These are phyloP conservation scores for Sedum album DNA, from an alignment of 164 flowering plant genomes.

Conservation along the genomic window DNA sequence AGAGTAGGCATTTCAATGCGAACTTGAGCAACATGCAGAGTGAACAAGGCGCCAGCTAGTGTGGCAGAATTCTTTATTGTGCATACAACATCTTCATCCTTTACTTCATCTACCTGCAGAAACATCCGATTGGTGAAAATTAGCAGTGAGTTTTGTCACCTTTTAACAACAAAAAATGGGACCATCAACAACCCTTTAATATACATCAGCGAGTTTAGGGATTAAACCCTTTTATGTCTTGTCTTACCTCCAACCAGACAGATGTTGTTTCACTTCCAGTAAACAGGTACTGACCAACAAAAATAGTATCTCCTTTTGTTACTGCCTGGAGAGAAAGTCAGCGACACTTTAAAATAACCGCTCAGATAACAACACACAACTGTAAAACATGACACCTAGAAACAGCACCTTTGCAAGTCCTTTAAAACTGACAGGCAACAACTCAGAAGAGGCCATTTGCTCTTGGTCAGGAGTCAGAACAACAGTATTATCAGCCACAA, in stretches of 20 bases:
- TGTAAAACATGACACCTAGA: background rate
- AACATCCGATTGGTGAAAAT: conserved; percentile 4
- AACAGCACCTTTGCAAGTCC: conserved; percentile 62
- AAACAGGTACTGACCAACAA: conserved; percentile 11
- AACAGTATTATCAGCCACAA: conserved; percentile 47
- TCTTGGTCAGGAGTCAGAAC: conserved; percentile 64
- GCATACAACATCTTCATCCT: conserved; percentile 70
- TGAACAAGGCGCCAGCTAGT: conserved; percentile 61
- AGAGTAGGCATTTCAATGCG: conserved; percentile 75
- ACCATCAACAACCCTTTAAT: background rate
- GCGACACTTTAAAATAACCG: background rate
- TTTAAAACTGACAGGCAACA: conserved; percentile 68
- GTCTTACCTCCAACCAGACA: conserved; percentile 13
- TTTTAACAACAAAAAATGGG: too few relatives aligned
- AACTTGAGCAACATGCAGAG: conserved; percentile 66
- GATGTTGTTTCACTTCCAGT: conserved; percentile 13
- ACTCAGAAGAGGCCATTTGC: conserved; percentile 55
- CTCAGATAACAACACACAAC: background rate
- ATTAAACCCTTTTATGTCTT: background rate
- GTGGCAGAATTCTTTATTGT: conserved; percentile 65
- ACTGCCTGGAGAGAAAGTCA: conserved; percentile 7
- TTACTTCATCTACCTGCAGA: conserved; percentile 58
- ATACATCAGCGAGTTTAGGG: background rate
- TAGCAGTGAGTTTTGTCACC: conserved; percentile 2
- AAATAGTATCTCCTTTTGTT: conserved; percentile 20